Evolutionary conservation across 73 alveolate species (phyloP), one percentile per base, ranked within the genome.

Genomic region (Paramecium sexaurelia): DNA sequence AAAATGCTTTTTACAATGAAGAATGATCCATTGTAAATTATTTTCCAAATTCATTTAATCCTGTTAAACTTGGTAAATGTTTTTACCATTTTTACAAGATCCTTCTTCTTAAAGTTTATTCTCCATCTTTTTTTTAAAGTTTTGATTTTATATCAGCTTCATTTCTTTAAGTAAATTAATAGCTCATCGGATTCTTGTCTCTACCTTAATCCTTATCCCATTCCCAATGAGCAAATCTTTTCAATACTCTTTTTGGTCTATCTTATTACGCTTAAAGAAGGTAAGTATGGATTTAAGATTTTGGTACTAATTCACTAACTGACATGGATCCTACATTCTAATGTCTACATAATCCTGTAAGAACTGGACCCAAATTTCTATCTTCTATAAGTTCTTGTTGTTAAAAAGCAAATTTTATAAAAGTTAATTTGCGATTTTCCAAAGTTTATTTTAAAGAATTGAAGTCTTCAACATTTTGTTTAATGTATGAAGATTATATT

Each of bases 141-240:
- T n/a, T 19, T 40, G 40, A n/a, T 26, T 22, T 37, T 8, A 78
- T 29, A 8, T 78, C 90, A 37, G 41, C 40, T 20, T 78, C 90
- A 22, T 41, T 32, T 45, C 55, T 37, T 24, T 26, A 11, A 5
- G 90, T 45, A 43, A 78, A 78, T 11, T 78, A 41, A 78, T 78
- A 33, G 3, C 20, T 37, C 68, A 39, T 32, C 1, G 29, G 37
- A 20, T 32, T 45, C 29, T 78, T 43, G 35, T 43, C 55, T 2
- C 55, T 5, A 19, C 56, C 71, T 40, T 78, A 24, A 7, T 39
- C 73, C 10, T 43, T 19, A 40, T 78, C 90, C 90, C 90, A 78
- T 24, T 78, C 90, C 90, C 90, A 78, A 78, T 78, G 90, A 41
- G 90, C 90, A 45, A 29, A 78, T 40, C 90, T 51, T 78, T 43